Evolutionary conservation across 2,329 filamentous ascomycete species (phyloP).

Genomic region (Calonectria pseudoturangicola): DNA sequence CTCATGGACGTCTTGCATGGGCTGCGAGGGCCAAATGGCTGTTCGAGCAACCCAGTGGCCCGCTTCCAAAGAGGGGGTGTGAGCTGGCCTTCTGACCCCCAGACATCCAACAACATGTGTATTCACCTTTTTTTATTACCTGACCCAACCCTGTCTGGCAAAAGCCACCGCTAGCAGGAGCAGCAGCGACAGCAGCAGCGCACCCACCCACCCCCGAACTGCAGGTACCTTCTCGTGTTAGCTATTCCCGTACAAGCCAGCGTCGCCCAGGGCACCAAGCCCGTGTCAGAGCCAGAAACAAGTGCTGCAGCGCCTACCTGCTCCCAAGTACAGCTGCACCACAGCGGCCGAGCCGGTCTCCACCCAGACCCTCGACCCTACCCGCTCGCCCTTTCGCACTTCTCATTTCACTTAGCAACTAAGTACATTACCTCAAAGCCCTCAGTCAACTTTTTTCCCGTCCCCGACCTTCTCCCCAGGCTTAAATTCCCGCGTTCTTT

Average conservation of each 20-base stretch:
- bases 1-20: conserved; percentile 29
- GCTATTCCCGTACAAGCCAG: conserved; percentile 36
- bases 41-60: conserved; percentile 20
- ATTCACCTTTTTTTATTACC: conserved; percentile 21
- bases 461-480: conserved; percentile 45
- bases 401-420: conserved; percentile 41
- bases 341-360: conserved; percentile 33
- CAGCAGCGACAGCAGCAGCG: not conserved
- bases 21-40: conserved; percentile 23
- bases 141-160: conserved; percentile 24
- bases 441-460: conserved; percentile 51
- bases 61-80: conserved; percentile 30
- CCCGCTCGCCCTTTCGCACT: conserved; percentile 34
- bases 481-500: conserved; percentile 55
- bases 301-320: conserved; percentile 28
- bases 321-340: conserved; percentile 14
- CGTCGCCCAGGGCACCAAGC: not conserved
- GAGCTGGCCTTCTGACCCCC: conserved; percentile 38
- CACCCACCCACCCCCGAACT: conserved; percentile 14
- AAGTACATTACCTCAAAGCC: conserved; percentile 51
- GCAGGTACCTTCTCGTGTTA: conserved; percentile 36
- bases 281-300: conserved; percentile 22
- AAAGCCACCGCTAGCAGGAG: conserved; percentile 27
- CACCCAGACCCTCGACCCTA: conserved; percentile 36
- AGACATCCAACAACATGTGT: conserved; percentile 10